phyloP scores from a whole-genome alignment of 2,329 filamentous ascomycete species.

The Neonectria neomacrospora region DNA sequence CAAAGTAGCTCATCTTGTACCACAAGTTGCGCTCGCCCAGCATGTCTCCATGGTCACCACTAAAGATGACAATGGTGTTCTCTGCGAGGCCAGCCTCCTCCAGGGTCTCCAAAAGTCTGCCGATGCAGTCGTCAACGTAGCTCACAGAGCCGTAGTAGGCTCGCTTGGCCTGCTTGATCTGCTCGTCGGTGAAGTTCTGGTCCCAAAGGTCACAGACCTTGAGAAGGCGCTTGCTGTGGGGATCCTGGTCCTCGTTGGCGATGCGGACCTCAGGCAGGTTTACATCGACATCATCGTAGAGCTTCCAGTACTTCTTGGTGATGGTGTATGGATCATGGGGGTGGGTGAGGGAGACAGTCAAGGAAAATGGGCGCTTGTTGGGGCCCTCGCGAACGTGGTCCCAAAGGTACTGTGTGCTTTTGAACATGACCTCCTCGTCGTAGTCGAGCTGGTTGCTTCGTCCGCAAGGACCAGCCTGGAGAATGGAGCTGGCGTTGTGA shows the following conservation, averaged over 20 bases:
- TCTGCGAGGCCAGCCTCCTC: constrained; percentile 83
- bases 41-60: constrained; percentile 96
- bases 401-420: constrained; percentile 88
- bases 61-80: constrained; percentile 92
- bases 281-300: constrained; percentile 91
- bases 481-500: constrained; percentile 93
- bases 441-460: constrained; percentile 96
- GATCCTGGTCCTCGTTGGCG: constrained; percentile 82
- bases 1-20: constrained; percentile 99
- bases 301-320: constrained; percentile 91
- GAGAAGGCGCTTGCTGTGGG: constrained; percentile 87
- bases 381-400: constrained; percentile 87
- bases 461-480: constrained; percentile 88
- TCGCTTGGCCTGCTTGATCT: constrained; percentile 84
- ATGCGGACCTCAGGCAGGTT: constrained; percentile 82
- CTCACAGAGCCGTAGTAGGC: constrained; percentile 94
- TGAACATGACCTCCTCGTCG: constrained; percentile 96
- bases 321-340: constrained; percentile 97
- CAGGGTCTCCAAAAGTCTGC: constrained; percentile 80
- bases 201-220: constrained; percentile 90
- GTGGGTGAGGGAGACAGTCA: constrained; percentile 94
- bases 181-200: constrained; percentile 83
- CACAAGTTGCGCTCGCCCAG: constrained; percentile 90
- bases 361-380: constrained; percentile 79
- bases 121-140: constrained; percentile 94